Base-by-base conservation (phyloP, 805 yeast genomes). In the Saccharomyces kudriavzevii region DNA sequence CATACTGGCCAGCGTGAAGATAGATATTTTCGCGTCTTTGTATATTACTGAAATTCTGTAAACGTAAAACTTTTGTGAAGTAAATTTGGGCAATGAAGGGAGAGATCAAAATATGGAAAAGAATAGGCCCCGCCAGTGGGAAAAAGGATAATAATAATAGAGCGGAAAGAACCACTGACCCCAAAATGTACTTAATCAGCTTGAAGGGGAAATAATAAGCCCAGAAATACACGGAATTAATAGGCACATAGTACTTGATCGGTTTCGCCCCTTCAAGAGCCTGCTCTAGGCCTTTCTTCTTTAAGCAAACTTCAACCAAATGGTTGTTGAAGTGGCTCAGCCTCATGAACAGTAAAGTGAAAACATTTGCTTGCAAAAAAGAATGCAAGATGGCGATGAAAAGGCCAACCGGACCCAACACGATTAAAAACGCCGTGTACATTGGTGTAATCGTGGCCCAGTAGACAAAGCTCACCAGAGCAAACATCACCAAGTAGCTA, bases 311-410 rank as follows among this genome's bases (percentile, higher is more conserved):
- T 9, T 48, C 49, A 5, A 61, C 60, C 20, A 65, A 27, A 5
- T 52, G 35, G 29, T 58, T 60, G 31, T 62, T 56, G n/a, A 59
- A 52, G 53, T 65, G 69, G 8, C 64, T 55, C 27, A 63, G 48
- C 51, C 72, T 59, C 65, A 68, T 58, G 48, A 64, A 65, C 64
- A 67, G 54, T 69, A 68, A 62, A 3, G 68, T 60, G 4, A 68
- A 56, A 46, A 61, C 50, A 49, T 67, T 68, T n/a, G 65, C 59
- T 11, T 68, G 72, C 40, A 68, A 48, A 27, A 65, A 52, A 6
- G 67, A 57, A 53, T 68, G 72, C 13, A 65, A 43, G 45, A 61
- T 56, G 6, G 70, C 67, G 20, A 68, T 46, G 8, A 59, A 52
- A 27, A 65, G 20, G 3, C 70, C 70, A 5, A 62, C 14, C 5